A percentile compares a stretch with the other conserved stretches of the same genome.
Evolutionary conservation across 2,329 filamentous ascomycete genomes (phyloP).

Genomic region (Ceratocystis albifundus): DNA sequence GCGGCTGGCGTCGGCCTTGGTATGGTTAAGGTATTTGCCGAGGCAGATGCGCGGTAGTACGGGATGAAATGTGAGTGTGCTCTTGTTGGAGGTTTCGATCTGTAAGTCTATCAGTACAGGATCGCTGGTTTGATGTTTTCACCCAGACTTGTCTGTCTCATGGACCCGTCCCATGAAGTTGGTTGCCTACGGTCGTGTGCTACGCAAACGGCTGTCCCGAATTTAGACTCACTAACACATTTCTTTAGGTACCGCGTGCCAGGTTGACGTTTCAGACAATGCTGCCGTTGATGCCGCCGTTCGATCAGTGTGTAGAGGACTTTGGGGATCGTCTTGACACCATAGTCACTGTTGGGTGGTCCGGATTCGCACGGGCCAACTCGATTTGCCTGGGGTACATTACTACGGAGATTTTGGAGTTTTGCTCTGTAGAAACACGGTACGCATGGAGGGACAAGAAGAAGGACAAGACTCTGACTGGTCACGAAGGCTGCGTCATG

Average conservation of each 20-base stretch:
- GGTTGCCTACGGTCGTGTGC: neutral
- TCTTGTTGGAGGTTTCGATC: neutral
- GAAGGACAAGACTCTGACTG: conserved; percentile 35
- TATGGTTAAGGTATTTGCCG: conserved; percentile 30
- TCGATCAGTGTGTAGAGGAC: conserved; percentile 32
- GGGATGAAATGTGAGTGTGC: conserved; percentile 51
- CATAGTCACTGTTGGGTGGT: conserved; percentile 62
- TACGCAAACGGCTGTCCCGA: neutral
- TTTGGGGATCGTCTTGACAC: conserved; percentile 36
- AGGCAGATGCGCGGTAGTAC: conserved; percentile 27
- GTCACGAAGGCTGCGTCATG: conserved; percentile 54
- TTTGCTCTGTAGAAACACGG: conserved; percentile 52
- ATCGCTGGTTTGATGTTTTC: too few species aligned
- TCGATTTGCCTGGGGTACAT: conserved; percentile 66
- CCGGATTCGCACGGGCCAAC: conserved; percentile 61
- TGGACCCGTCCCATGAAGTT: neutral
- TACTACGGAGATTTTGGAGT: conserved; percentile 53
- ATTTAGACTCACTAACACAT: neutral
- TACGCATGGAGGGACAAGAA: conserved; percentile 52
- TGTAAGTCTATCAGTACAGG: neutral
- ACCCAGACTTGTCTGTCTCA: neutral
- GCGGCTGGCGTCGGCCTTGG: conserved; percentile 26
- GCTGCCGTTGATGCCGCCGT: conserved; percentile 53
- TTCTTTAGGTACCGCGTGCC: conserved; percentile 47
- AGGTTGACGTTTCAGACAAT: conserved; percentile 39